Evolutionary conservation across 768 basidiomycete species (phyloP), one percentile per base, ranked within the genome.

Genomic region (Mrakia hoshinonis): DNA sequence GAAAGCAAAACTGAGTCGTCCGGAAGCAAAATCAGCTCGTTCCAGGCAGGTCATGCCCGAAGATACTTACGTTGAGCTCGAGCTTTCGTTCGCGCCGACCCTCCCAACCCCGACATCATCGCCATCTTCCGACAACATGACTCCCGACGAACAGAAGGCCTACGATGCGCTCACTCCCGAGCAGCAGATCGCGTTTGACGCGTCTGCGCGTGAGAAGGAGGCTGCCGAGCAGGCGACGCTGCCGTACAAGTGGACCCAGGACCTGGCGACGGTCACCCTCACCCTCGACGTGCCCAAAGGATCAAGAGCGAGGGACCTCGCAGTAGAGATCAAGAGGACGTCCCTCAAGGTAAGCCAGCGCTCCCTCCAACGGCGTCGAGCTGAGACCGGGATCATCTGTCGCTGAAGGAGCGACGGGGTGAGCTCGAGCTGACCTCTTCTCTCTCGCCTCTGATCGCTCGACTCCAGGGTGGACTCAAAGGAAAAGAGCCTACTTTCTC

Each of bases 161-260:
- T 69, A 69, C 31, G 71, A 68, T 55, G 38, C 65, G 10, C 65
- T 73, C 65, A 22, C 58, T 20, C 47, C 55, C 22, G 20, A 15
- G 18, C 31, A 49, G 18, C 71, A 68, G 34, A 9, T 10, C 12
- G 66, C 55, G 6, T 68, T 47, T 36, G 66, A 73, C 22, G 29
- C 66, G 11, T 49, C 71, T 31, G 39, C 43, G 13, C 55, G 51
- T 3, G 71, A 18, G 4, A 49, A 34, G 36, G 55, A 67, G 31
- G 65, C 39, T 3, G 47, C 31, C 9, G 71, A 73, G 46, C 70
- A 73, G 67, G 68, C 75, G 92, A 91, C 87, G 22, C 82, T 99
- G 73, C 96, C 96, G 6, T 98, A 95, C 80, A 82, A 80, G 68
- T 99, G 96, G 96, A 87, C 81, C 60, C 96, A 99, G 78, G 87